These are phyloP conservation scores for Wallacemonas rigidus DNA, from an alignment of 208 protist species.

Conservation along the genomic window DNA sequence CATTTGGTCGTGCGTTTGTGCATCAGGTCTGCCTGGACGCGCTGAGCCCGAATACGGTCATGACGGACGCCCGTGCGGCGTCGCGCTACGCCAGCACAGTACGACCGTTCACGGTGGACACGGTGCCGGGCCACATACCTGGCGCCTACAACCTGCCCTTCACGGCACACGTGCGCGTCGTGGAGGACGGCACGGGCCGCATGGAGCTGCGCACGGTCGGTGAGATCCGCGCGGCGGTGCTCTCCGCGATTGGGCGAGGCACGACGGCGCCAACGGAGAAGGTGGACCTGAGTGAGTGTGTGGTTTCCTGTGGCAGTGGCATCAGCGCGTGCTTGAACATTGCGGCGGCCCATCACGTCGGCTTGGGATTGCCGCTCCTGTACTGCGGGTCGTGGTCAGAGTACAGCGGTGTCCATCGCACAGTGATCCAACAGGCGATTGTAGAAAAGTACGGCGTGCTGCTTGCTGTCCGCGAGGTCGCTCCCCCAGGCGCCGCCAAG, in stretches of 20 bases:
- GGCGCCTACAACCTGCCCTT: conserved; percentile 69
- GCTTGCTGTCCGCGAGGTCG: background rate
- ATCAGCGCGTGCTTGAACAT: conserved; percentile 80
- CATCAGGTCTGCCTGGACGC: conserved; percentile 40
- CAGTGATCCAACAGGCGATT: conserved; percentile 47
- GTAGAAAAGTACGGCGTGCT: conserved; percentile 51
- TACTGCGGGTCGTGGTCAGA: conserved; percentile 88
- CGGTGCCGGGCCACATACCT: conserved; percentile 74
- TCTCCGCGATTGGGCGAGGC: conserved; percentile 26
- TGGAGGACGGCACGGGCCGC: conserved; percentile 18
- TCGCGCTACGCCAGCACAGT: conserved; percentile 64
- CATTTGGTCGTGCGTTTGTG: conserved; percentile 39
- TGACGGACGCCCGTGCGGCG: conserved; percentile 63
- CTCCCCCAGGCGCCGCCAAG: background rate
- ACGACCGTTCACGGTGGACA: conserved; percentile 56
- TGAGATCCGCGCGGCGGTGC: conserved; percentile 51
- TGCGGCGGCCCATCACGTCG: conserved; percentile 58
- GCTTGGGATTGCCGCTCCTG: conserved; percentile 64
- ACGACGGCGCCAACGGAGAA: background rate
- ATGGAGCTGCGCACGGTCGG: conserved; percentile 42
- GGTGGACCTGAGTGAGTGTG: conserved; percentile 45
- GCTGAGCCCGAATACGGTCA: conserved; percentile 48
- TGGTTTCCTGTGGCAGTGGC: conserved; percentile 86
- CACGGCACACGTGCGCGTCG: conserved; percentile 21
- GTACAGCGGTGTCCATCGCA: conserved; percentile 53